Conservation (phyloP, 1,284 basidiomycete genomes). For the Sporisorium graminicola region DNA sequence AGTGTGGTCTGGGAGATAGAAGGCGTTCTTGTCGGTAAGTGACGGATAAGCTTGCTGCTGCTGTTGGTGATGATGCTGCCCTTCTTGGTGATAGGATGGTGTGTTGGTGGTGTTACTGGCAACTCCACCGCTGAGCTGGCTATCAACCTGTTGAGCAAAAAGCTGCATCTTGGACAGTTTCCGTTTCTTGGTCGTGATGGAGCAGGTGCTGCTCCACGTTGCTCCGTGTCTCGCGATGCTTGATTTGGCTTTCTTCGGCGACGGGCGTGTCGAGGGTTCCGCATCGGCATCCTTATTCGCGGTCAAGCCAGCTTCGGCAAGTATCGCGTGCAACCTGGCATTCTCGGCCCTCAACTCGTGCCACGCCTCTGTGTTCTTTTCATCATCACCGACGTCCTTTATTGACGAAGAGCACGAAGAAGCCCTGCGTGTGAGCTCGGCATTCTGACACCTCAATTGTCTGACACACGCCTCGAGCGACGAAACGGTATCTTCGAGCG, state of each 20-base stretch:
- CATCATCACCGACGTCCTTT: background rate
- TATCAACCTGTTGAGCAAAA: conserved; percentile 25
- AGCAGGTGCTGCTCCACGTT: conserved; percentile 24
- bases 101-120: background rate
- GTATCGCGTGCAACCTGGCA: conserved; percentile 6
- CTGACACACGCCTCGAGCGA: conserved; percentile 32
- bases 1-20: background rate
- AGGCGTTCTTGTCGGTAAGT: background rate
- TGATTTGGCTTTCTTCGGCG: background rate
- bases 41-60: conserved; percentile 1
- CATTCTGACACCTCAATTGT: conserved; percentile 18
- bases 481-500: conserved; percentile 42
- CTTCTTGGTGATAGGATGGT: background rate
- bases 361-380: background rate
- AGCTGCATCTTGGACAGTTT: conserved; percentile 26
- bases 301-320: conserved; percentile 21
- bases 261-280: background rate
- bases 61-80: background rate
- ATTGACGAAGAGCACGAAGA: background rate
- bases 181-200: conserved; percentile 32
- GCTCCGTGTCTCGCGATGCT: background rate
- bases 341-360: conserved; percentile 22
- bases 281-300: background rate
- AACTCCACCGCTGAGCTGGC: conserved; percentile 4
- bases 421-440: background rate